Evolutionary conservation across 2,329 filamentous ascomycete species (phyloP), one percentile per base, ranked within the genome.

Genomic region (Dactylonectria macrodidyma): DNA sequence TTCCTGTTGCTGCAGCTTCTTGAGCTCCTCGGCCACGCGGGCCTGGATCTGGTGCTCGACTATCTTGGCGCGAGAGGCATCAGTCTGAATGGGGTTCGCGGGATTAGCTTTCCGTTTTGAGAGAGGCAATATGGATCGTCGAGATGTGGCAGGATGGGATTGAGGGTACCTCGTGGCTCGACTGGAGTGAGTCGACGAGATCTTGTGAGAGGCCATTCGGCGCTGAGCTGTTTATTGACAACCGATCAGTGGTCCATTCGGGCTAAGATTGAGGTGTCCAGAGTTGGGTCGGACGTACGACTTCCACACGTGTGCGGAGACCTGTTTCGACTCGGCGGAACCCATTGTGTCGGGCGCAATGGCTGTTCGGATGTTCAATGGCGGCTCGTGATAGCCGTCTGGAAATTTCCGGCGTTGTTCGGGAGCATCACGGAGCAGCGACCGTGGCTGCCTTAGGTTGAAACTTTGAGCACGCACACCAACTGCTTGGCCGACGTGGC

Each of bases 1-100:
- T 80, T 95, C 92, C 75, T 91, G 85, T 71, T 90, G 87, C 79
- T 91, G 91, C 71, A 97, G 90, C 75, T 91, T 91, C 82, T 92
- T 90, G 73, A 98, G 93, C 84, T 98, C 95, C 76, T 90, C 87
- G 77, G 92, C 90, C 68, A 98, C 94, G 82, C 95, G 95, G 79
- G 90, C 85, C 85, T 98, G 95, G 81, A 97, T 91, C 77, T 95
- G 92, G 71, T 96, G 90, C 84, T 98, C 95, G 81, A 94, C 85
- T 78, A 91, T 87, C 83, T 93, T 93, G 77, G 92, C 88, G 79
- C 95, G 95, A 72, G 94, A 95, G 67, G 91, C 90, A 84, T 98
- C 95, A 83, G 93, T 95, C 95, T 98, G 79, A 66, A 41, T 16
- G 33, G 44, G 59, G n/a, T 48, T n/a, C 41, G 22, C 19, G 41